Evolutionary conservation across 106 monocot genomes (phyloP), one percentile per base, ranked within the genome.

Genomic region (Posidonia australis): DNA sequence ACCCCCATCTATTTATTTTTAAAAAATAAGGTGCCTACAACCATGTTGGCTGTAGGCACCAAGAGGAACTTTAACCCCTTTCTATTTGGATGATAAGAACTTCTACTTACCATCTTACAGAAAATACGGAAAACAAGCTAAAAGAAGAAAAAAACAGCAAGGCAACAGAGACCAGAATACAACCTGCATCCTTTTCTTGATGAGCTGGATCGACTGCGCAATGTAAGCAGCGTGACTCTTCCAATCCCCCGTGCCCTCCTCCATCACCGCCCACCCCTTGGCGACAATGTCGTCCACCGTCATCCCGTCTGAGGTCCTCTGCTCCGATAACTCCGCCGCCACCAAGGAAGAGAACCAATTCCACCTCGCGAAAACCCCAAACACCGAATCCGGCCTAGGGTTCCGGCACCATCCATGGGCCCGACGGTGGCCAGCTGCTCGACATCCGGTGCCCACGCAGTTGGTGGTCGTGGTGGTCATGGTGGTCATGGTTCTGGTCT

Each of bases 111-210:
- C n/a, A n/a, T n/a, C n/a, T n/a, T n/a, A n/a, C n/a, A n/a, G n/a
- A n/a, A n/a, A n/a, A n/a, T n/a, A n/a, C n/a, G n/a, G n/a, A n/a
- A n/a, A n/a, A n/a, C n/a, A n/a, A n/a, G n/a, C n/a, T n/a, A n/a
- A n/a, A n/a, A n/a, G n/a, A n/a, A n/a, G n/a, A n/a, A n/a, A n/a
- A n/a, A n/a, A n/a, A n/a, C n/a, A n/a, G n/a, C n/a, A n/a, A n/a
- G 58, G 14, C 12, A 62, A n/a, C 19, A 62, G 43, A 62, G 19
- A 62, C 23, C 19, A 9, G 17, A 42, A 44, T 11, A 19, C 20
- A 29, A 91, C 96, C 96, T 91, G 87, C 72, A 90, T 59, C 11
- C 96, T 77, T 74, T 76, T 98, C 78, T 98, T 98, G 70, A 98
- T 83, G 62, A 98, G 73, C 69, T 77, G 82, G 30, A 98, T 75